These are phyloP conservation scores for Albifimbria verrucaria DNA, from an alignment of 2,329 filamentous ascomycete genomes.

Conservation along the genomic window DNA sequence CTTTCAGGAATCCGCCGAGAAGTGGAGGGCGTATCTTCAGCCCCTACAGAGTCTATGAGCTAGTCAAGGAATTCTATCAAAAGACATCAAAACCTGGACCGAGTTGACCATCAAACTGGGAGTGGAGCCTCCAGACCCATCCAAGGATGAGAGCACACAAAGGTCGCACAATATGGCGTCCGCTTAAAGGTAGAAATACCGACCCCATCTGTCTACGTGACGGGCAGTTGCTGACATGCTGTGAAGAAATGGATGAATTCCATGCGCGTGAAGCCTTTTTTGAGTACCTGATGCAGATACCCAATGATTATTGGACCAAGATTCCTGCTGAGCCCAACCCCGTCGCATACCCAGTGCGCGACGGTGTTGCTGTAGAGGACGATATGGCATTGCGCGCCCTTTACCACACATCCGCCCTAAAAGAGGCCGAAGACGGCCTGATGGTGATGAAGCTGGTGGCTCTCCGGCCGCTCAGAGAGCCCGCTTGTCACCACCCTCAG, in stretches of 20 bases:
- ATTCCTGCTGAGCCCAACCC: slow-evolving; percentile 65
- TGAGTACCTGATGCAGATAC: slow-evolving; percentile 77
- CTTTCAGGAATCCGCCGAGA: slow-evolving; percentile 76
- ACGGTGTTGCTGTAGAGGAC: slow-evolving; percentile 81
- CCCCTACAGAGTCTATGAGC: slow-evolving; percentile 70
- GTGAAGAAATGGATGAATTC: slow-evolving; percentile 88
- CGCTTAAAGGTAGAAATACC: slow-evolving; percentile 68
- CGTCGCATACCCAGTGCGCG: slow-evolving; percentile 63
- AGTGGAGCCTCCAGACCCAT: slow-evolving; percentile 76
- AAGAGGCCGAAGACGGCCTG: slow-evolving; percentile 60
- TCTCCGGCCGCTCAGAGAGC: slow-evolving; percentile 54
- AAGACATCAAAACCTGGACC: slow-evolving; percentile 93
- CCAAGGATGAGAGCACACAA: slow-evolving; percentile 84
- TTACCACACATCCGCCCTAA: slow-evolving; percentile 71
- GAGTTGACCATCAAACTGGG: slow-evolving; percentile 84
- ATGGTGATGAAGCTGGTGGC: slow-evolving; percentile 52
- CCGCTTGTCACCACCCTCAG: slow-evolving; percentile 52
- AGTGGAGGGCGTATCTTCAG: slow-evolving; percentile 86
- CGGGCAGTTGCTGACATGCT: slow-evolving; percentile 3
- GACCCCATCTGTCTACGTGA: not conserved
- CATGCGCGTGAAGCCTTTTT: slow-evolving; percentile 96
- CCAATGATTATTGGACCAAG: slow-evolving; percentile 75
- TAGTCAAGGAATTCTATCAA: slow-evolving; percentile 73
- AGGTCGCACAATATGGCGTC: slow-evolving; percentile 92
- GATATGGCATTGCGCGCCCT: slow-evolving; percentile 84